These are phyloP conservation scores for Litchi chinensis DNA, from an alignment of 345 rosid species.

Conservation along the genomic window DNA sequence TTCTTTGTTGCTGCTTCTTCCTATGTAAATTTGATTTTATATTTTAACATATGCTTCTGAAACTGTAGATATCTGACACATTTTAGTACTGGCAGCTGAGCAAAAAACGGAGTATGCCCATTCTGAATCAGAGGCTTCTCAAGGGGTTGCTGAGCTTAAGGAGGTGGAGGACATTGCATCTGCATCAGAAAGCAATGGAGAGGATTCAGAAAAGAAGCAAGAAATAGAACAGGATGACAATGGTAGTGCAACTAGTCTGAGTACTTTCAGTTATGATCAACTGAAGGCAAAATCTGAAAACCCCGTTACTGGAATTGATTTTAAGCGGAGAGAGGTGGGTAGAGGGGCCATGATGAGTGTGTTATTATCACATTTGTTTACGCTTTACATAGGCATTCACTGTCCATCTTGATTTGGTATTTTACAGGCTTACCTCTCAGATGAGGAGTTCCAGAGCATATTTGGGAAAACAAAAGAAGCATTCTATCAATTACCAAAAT, in stretches of 20 bases:
- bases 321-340: conserved; percentile 91
- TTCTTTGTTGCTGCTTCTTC: background rate
- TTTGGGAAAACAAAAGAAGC: conserved; percentile 77
- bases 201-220: conserved; percentile 50
- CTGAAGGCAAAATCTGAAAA: conserved; percentile 84
- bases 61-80: conserved; percentile 16
- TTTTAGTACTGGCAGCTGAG: conserved; percentile 43
- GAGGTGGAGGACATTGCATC: conserved; percentile 52
- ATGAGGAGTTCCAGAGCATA: conserved; percentile 73
- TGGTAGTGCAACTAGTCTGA: conserved; percentile 31
- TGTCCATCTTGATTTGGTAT: conserved; percentile 4
- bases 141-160: conserved; percentile 49
- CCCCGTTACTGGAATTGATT: conserved; percentile 90
- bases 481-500: conserved; percentile 80
- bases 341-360: background rate
- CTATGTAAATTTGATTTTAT: conserved; percentile 5
- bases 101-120: conserved; percentile 42
- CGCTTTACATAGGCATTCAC: background rate
- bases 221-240: conserved; percentile 50
- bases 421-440: conserved; percentile 78
- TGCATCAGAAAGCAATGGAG: conserved; percentile 44
- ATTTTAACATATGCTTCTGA: background rate
- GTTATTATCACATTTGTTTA: background rate
- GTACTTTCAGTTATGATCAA: conserved; percentile 78
- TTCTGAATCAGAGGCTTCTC: conserved; percentile 54